These are phyloP conservation scores for Pichia sp. DNA, from an alignment of 1,139 yeast species.

Conservation along the genomic window DNA sequence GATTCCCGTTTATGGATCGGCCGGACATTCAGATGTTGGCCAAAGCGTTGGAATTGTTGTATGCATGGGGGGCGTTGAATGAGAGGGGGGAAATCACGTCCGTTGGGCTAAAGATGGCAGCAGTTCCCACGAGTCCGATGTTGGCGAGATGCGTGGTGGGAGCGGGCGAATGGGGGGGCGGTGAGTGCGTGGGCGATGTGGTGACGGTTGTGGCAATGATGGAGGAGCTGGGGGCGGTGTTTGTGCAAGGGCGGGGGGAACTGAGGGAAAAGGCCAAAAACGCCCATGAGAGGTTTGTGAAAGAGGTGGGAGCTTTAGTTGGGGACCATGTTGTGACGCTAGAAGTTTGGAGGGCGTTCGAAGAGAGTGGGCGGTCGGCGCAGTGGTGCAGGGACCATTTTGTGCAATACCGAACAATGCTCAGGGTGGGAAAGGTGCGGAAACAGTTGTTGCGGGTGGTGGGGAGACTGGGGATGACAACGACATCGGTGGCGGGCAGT, in stretches of 20 bases:
- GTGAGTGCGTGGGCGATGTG: neutral
- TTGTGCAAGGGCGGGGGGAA: constrained; percentile 45
- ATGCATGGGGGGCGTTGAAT: neutral
- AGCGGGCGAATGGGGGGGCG: neutral
- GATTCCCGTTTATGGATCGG: neutral
- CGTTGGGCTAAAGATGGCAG: neutral
- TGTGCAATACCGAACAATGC: constrained; percentile 66
- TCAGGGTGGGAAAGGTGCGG: constrained; percentile 42
- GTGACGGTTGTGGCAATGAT: constrained; percentile 61
- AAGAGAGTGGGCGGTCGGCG: constrained; percentile 56
- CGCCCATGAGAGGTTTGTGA: constrained; percentile 1
- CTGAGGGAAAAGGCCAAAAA: constrained; percentile 42
- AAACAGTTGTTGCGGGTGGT: neutral
- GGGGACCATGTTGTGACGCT: constrained; percentile 31
- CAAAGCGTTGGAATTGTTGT: neutral
- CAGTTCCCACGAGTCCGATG: neutral
- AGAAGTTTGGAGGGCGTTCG: constrained; percentile 69
- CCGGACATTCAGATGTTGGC: neutral
- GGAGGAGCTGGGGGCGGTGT: constrained; percentile 71
- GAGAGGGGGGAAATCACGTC: neutral
- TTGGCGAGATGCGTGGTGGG: neutral
- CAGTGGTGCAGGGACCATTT: constrained; percentile 88
- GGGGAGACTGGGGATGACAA: neutral
- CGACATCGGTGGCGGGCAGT: neutral
- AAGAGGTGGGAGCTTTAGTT: neutral